Base-by-base conservation (phyloP, 768 basidiomycete genomes). In the Tremella yokohamensis region DNA sequence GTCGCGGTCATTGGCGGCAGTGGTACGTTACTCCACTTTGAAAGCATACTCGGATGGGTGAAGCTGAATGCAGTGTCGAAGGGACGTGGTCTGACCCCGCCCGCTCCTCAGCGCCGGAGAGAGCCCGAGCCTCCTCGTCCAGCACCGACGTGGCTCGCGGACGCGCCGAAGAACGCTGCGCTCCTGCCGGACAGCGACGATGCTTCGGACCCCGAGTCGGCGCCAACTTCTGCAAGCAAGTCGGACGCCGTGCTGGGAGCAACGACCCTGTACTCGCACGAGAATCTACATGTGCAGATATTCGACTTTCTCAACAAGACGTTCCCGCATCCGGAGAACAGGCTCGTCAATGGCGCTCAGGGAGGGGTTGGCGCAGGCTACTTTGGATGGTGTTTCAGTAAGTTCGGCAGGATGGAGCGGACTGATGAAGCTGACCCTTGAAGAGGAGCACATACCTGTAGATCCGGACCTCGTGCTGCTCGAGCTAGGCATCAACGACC, bases 1-100 rank as follows among this genome's bases (percentile, higher is more conserved):
- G 72, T 75, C 1, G 60, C 65, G 13, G 74, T 75, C 4, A 64
- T 75, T 40, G 74, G 74, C 18, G 74, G 74, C 8, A 69, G 66
- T 52, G 66, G 69, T 70, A 24, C 58, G 64, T 54, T 42, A 12
- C 39, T 13, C 3, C 40, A 2, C 16, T 8, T 26, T 25, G 24
- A 22, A 3, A 1, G 22, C 26, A 40, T 51, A 50, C 39, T 58
- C 16, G 16, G n/a, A 3, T 50, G 49, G 3, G 16, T 6, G 24
- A n/a, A 29, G 52, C 57, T 52, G 42, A 18, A 8, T 26, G 19
- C 49, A 67, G 73, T 73, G 4, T 70, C 67, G 3, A 73, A 71
- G 56, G 71, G 71, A 19, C 53, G 73, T 44, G 73, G 73, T 8
- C 37, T 71, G 20, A 49, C 50, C 16, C 56, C 61, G 13, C 60